Evolutionary conservation across 2,329 filamentous ascomycete genomes (phyloP).

Genomic region (Colletotrichum spinosum): DNA sequence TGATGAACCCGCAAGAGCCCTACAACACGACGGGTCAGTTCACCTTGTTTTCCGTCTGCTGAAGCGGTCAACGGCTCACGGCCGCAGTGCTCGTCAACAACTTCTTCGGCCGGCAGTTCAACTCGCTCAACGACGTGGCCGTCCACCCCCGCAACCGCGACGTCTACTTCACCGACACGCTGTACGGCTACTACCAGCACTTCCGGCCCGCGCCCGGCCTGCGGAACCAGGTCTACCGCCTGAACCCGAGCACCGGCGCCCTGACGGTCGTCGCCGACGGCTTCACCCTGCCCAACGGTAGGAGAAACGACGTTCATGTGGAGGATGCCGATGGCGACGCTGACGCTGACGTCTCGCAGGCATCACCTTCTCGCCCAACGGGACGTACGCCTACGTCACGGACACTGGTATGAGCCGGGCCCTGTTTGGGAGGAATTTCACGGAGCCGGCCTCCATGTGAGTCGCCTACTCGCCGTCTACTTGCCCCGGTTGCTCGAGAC

Average conservation of each 20-base stretch:
- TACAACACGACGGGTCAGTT: conserved; percentile 61
- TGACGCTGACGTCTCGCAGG: conserved; percentile 46
- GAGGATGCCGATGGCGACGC: no score
- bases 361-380: conserved; percentile 66
- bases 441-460: conserved; percentile 60
- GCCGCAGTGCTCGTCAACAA: conserved; percentile 64
- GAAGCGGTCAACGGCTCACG: neutral
- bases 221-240: conserved; percentile 69
- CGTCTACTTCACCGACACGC: conserved; percentile 74
- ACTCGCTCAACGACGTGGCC: conserved; percentile 69
- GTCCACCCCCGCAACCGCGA: conserved; percentile 65
- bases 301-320: no score
- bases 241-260: conserved; percentile 61
- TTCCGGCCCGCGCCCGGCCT: conserved; percentile 66
- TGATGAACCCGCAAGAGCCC: conserved; percentile 58
- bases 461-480: conserved; percentile 36
- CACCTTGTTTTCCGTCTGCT: fast-evolving
- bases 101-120: conserved; percentile 70
- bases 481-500: conserved; percentile 14
- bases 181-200: conserved; percentile 69
- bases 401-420: conserved; percentile 65
- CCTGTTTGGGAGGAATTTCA: conserved; percentile 55
- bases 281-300: conserved; percentile 64
- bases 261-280: conserved; percentile 68
- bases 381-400: conserved; percentile 64